Conservation (phyloP, 2,329 filamentous ascomycete species). For the Aspergillus caelatus region DNA sequence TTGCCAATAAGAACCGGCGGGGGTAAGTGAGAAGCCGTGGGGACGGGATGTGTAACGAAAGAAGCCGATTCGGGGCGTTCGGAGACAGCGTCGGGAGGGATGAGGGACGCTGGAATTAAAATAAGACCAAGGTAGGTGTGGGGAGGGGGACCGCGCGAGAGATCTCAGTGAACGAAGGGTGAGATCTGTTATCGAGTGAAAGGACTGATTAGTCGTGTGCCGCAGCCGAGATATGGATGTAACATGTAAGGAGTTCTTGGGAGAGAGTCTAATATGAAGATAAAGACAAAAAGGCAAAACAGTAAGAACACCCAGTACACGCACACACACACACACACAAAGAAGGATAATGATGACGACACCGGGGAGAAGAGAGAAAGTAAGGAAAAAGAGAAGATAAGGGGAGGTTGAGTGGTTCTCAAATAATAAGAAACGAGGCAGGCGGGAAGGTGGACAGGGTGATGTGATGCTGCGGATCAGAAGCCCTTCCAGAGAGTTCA, state of each 20-base stretch:
- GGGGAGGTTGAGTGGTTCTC: background rate
- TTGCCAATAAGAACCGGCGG: slow-evolving; percentile 7
- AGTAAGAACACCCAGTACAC: background rate
- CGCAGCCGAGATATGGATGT: slow-evolving; percentile 8
- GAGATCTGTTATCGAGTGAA: slow-evolving; percentile 16
- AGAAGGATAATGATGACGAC: slow-evolving; percentile 2
- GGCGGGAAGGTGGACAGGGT: background rate
- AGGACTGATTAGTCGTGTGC: slow-evolving; percentile 19
- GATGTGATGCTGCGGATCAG: slow-evolving; percentile 6
- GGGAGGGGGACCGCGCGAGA: slow-evolving; percentile 2
- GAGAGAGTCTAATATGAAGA: background rate
- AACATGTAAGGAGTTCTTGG: slow-evolving; percentile 2
- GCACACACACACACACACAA: background rate
- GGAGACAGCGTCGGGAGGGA: slow-evolving; percentile 1
- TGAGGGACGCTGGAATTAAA: slow-evolving; percentile 6
- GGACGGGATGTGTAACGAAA: slow-evolving; percentile 12
- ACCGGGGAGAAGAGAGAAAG: background rate
- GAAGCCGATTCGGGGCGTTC: slow-evolving; percentile 10
- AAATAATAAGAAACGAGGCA: slow-evolving; percentile 2
- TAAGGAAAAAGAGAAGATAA: background rate
- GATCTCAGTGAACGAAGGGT: slow-evolving; percentile 16
- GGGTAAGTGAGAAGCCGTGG: slow-evolving; percentile 19
- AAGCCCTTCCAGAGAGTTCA: slow-evolving; percentile 1
- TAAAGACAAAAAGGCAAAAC: background rate
- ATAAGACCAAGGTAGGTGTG: background rate